These are phyloP conservation scores for Penicillium sp. DNA, from an alignment of 2,329 filamentous ascomycete genomes.

Conservation along the genomic window DNA sequence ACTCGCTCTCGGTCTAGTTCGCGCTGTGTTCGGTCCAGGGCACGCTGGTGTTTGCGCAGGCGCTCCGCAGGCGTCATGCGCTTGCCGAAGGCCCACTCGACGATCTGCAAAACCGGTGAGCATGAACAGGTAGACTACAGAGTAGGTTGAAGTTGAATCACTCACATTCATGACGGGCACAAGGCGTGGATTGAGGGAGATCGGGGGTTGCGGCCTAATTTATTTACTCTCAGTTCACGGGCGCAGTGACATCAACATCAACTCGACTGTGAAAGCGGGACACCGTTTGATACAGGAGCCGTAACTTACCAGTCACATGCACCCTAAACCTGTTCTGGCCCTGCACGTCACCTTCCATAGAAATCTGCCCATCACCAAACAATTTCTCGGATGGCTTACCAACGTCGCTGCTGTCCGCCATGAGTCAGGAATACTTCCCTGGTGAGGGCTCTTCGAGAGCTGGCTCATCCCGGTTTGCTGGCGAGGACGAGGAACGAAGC, in stretches of 20 bases:
- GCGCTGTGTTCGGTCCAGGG: constrained; percentile 94
- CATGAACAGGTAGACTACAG: too few relatives aligned
- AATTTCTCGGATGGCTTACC: constrained; percentile 19
- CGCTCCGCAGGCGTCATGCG: constrained; percentile 86
- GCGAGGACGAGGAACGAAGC: constrained; percentile 28
- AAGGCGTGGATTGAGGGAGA: constrained; percentile 1
- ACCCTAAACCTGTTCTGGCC: constrained; percentile 24
- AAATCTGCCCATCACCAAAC: constrained; percentile 25
- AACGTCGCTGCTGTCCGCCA: constrained; percentile 23
- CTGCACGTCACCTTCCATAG: constrained; percentile 21
- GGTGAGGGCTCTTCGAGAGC: constrained; percentile 36
- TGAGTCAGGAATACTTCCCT: constrained; percentile 46
- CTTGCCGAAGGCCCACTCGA: constrained; percentile 99
- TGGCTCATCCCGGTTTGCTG: constrained; percentile 34
- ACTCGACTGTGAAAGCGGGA: too few relatives aligned
- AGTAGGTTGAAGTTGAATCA: constrained; percentile 6
- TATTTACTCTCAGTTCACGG: too few relatives aligned
- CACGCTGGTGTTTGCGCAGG: constrained; percentile 74
- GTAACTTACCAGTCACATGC: constrained; percentile 26
- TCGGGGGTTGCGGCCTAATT: constrained; percentile 10
- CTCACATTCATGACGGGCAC: constrained; percentile 42
- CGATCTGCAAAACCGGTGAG: constrained; percentile 59
- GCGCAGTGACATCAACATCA: constrained; percentile 32
- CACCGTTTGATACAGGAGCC: constrained; percentile 10
- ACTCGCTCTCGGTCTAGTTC: constrained; percentile 92